Base-by-base conservation (phyloP, 306 rosid species). In the Gastrolobium villosum region DNA sequence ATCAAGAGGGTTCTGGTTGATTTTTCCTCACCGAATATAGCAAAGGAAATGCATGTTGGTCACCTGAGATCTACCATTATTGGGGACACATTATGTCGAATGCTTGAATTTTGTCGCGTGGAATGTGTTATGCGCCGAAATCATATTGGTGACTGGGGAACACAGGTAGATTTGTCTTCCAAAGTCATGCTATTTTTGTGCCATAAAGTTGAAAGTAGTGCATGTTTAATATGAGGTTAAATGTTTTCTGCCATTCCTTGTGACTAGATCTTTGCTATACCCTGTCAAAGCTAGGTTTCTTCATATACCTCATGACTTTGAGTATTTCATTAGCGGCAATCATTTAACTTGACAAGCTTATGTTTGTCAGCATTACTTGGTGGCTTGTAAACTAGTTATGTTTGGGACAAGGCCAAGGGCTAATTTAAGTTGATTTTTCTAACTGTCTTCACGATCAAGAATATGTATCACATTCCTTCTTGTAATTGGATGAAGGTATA, bases 141-240 rank as follows among this genome's bases (percentile, higher is more conserved):
- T 78, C 98, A 91, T 88, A 90, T 93, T 81, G 97, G 98, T 77
- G 98, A 93, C 70, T 93, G 98, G 97, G 98, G 98, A 54, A 93
- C 98, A 1, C 98, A 93, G 98, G 98, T 91, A 79, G 60, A 45
- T 35, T 65, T 76, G 10, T 10, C 10, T 34, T 77, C 7, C 7
- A 4, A 34, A 8, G 2, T 28, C 6, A 5, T 69, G 43, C 49
- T 37, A 75, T 20, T 32, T 56, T 62, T 48, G 10, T 75, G 46
- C n/a, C 43, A 32, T 61, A 3, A 35, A 6, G 20, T 36, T 74
- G 41, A 57, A 54, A 54, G 7, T 36, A 31, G 48, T 69, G 45
- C 36, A 14, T 53, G 35, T 53, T 52, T 64, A 14, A 40, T 13
- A 46, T 28, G 15, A 57, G 41, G 4, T 39, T 40, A 15, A 8